Base-by-base conservation (phyloP, 768 basidiomycete genomes). In the Tylopilus rubrobrunneus region DNA sequence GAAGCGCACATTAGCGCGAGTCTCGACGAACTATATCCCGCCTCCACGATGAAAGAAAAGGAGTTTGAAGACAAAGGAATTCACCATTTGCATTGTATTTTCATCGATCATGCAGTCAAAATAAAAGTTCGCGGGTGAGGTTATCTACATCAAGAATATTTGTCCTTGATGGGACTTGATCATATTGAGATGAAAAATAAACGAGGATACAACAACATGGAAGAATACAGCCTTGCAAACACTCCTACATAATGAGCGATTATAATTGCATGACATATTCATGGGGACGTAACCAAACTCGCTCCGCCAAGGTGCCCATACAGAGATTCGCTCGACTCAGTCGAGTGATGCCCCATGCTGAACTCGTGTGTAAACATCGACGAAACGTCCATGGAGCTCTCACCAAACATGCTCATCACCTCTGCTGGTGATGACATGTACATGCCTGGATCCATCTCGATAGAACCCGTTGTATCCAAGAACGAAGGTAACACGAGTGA, bases 401-500 rank as follows among this genome's bases (percentile, higher is more conserved):
- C 83, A 58, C 75, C 76, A 54, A 86, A 81, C 64, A 87, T 72
- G 56, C 78, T 76, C 75, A 86, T 76, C 73, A 86, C 78, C 56
- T 86, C 84, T 45, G 75, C 71, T 37, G 78, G 75, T 5, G 70
- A 68, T 7, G 78, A 75, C 78, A 86, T 77, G 60, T 82, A 83
- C 70, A 81, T 68, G 34, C 47, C 49, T 41, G 78, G 60, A 53
- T 82, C 80, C 71, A 81, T 74, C 37, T 81, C 79, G 73, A 80
- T 73, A 17, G 68, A 56, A 11, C 56, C 48, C 48, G 63, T 52
- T 19, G 64, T 55, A 49, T 69, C 68, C 62, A 67, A 47, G 57
- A 69, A 69, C n/a, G 65, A 45, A 12, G 67, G 61, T 9, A 62
- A 36, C 5, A 53, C 53, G 15, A 69, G 56, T 14, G 71, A 67